Evolutionary conservation across 495 filamentous ascomycete genomes (phyloP).

Genomic region (Penicilliopsis zonata): DNA sequence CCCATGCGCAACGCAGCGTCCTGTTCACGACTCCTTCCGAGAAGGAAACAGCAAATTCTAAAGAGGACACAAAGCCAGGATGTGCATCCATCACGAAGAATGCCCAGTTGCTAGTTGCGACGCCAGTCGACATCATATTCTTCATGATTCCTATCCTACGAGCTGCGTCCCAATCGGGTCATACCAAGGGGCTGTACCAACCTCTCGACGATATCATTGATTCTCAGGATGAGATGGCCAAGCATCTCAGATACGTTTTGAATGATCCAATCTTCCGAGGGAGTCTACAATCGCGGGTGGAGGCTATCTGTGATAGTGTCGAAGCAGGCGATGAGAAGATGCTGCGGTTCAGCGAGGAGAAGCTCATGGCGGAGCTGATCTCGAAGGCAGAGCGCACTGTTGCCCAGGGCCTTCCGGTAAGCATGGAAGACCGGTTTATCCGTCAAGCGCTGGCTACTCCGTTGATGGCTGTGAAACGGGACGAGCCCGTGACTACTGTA

Average conservation of each 20-base stretch:
- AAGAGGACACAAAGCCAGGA: slow-evolving; percentile 5
- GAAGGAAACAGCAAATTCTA: slow-evolving; percentile 2
- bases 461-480: slow-evolving; percentile 46
- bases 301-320: slow-evolving; percentile 61
- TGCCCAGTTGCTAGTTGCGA: slow-evolving; percentile 67
- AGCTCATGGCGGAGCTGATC: slow-evolving; percentile 54
- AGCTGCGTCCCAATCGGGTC: slow-evolving; percentile 24
- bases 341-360: slow-evolving; percentile 62
- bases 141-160: slow-evolving; percentile 61
- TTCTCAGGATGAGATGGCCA: slow-evolving; percentile 37
- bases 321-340: slow-evolving; percentile 72
- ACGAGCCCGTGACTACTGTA: slow-evolving; percentile 18
- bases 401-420: slow-evolving; percentile 52
- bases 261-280: slow-evolving; percentile 30
- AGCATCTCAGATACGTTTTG: slow-evolving; percentile 46
- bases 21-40: slow-evolving; percentile 14
- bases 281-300: slow-evolving; percentile 40
- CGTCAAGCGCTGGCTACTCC: slow-evolving; percentile 63
- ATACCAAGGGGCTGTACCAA: slow-evolving; percentile 53
- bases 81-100: slow-evolving; percentile 34
- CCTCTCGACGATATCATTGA: slow-evolving; percentile 76
- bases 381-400: slow-evolving; percentile 62
- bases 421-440: slow-evolving; percentile 80
- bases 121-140: slow-evolving; percentile 75
- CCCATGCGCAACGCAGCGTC: slow-evolving; percentile 20